These are phyloP conservation scores for Diplodia mutila DNA, from an alignment of 2,329 filamentous ascomycete genomes.

Conservation along the genomic window DNA sequence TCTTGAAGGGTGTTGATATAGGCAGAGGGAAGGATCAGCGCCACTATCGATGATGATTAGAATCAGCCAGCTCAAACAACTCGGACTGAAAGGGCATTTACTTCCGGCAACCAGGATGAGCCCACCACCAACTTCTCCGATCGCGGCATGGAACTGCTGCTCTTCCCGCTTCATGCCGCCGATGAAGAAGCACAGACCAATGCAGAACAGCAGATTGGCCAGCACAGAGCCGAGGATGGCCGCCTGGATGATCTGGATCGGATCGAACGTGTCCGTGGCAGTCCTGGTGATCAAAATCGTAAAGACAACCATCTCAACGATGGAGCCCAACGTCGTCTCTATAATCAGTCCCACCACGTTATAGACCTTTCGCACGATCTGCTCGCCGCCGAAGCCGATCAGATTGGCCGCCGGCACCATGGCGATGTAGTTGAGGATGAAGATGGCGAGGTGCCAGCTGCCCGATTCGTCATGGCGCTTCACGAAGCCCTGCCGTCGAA, in stretches of 20 bases:
- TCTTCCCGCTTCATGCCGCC: constrained; percentile 71
- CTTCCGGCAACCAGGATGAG: constrained; percentile 77
- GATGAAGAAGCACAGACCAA: constrained; percentile 79
- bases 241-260: constrained; percentile 73
- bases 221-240: constrained; percentile 83
- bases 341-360: constrained; percentile 69
- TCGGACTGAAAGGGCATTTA: constrained; percentile 28
- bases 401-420: constrained; percentile 79
- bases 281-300: constrained; percentile 67
- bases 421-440: constrained; percentile 72
- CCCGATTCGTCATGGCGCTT: constrained; percentile 7
- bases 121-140: constrained; percentile 80
- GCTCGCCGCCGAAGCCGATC: constrained; percentile 73
- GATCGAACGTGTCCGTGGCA: constrained; percentile 33
- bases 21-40: constrained; percentile 52
- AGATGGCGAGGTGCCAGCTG: constrained; percentile 61
- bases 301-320: constrained; percentile 83
- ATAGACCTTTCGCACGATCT: constrained; percentile 73
- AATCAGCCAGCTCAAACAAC: background rate
- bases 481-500: constrained; percentile 44
- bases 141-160: constrained; percentile 73
- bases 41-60: constrained; percentile 41
- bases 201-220: constrained; percentile 78
- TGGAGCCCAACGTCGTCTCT: constrained; percentile 66
- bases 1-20: constrained; percentile 55